phyloP scores from a whole-genome alignment of 2,329 filamentous ascomycete genomes.

The Paraphoma chrysanthemicola region DNA sequence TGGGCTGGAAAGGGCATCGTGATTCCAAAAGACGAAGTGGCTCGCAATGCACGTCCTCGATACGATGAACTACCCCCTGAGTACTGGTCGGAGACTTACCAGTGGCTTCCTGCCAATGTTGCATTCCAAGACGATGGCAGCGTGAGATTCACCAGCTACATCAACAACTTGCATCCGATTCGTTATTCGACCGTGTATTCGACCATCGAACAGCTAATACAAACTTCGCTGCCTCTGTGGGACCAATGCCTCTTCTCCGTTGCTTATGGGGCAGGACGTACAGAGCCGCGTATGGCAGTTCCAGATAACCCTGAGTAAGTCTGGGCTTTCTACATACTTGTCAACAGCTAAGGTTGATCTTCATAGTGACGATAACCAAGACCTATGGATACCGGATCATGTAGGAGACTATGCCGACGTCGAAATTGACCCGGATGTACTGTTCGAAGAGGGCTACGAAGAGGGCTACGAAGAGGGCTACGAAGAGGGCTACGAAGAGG shows the following conservation, averaged over 20 bases:
- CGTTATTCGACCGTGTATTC: slow-evolving; percentile 26
- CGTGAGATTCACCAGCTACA: slow-evolving; percentile 57
- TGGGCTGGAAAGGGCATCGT: slow-evolving; percentile 41
- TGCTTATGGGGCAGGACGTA: slow-evolving; percentile 13
- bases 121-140: slow-evolving; percentile 45
- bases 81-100: slow-evolving; percentile 36
- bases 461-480: no score
- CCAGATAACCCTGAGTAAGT: slow-evolving; percentile 9
- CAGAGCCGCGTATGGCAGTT: slow-evolving; percentile 8
- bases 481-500: no score
- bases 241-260: slow-evolving; percentile 20
- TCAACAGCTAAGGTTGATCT: neutral
- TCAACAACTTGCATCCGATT: slow-evolving; percentile 62
- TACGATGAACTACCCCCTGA: neutral
- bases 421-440: slow-evolving; percentile 1
- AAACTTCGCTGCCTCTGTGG: slow-evolving; percentile 28
- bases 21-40: slow-evolving; percentile 6
- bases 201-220: slow-evolving; percentile 27
- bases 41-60: neutral
- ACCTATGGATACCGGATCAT: slow-evolving; percentile 21
- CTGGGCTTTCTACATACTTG: neutral
- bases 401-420: slow-evolving; percentile 2
- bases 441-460: no score
- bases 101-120: slow-evolving; percentile 61
- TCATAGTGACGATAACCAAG: slow-evolving; percentile 19